Evolutionary conservation across 768 basidiomycete genomes (phyloP).

Genomic region (Collybia sp.): DNA sequence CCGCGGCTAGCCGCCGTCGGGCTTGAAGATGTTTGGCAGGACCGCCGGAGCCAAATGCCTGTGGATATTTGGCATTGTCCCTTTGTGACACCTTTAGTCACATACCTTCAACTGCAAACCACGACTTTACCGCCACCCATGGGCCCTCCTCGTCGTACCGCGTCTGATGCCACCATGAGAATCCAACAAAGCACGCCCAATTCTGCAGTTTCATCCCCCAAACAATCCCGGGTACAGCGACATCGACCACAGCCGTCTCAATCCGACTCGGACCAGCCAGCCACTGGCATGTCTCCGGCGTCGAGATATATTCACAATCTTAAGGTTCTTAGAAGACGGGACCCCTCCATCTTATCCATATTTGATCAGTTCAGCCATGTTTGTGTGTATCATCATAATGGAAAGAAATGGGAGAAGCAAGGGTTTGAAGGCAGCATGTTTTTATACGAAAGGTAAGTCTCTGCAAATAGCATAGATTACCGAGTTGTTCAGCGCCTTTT

Average conservation of each 20-base stretch:
- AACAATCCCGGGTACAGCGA: constrained; percentile 11
- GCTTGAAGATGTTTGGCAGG: too few species aligned
- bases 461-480: constrained; percentile 6
- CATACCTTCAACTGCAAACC: not conserved
- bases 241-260: constrained; percentile 14
- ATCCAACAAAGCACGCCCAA: constrained; percentile 7
- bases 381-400: constrained; percentile 75
- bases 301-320: constrained; percentile 74
- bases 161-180: constrained; percentile 11
- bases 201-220: not conserved
- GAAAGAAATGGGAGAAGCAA: constrained; percentile 74
- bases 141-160: constrained; percentile 25
- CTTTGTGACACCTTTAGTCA: not conserved
- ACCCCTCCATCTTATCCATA: constrained; percentile 74
- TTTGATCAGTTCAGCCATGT: constrained; percentile 89
- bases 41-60: too few species aligned
- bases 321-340: constrained; percentile 73
- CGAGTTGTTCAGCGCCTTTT: constrained; percentile 9
- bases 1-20: too few species aligned
- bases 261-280: constrained; percentile 18
- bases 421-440: constrained; percentile 90
- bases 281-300: constrained; percentile 56
- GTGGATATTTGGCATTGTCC: too few species aligned
- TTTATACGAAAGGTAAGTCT: constrained; percentile 73
- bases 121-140: constrained; percentile 13